These are phyloP conservation scores for Grosmannia serpens DNA, from an alignment of 2,329 filamentous ascomycete genomes.

Conservation along the genomic window DNA sequence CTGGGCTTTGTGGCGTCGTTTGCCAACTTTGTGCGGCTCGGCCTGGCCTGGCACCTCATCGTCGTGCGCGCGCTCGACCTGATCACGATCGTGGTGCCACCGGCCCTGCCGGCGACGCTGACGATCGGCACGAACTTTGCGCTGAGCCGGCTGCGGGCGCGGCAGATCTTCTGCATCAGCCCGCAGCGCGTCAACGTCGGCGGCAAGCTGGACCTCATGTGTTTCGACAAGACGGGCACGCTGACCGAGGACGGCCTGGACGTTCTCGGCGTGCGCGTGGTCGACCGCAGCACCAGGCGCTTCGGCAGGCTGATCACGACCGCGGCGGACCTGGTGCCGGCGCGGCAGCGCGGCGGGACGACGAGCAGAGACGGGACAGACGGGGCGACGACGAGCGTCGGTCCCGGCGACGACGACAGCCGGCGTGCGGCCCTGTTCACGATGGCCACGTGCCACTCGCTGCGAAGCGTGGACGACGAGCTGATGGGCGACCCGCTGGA, in stretches of 20 bases:
- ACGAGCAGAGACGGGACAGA: too few species aligned
- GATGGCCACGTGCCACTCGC: constrained; percentile 95
- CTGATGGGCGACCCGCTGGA: constrained; percentile 89
- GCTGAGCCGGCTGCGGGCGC: constrained; percentile 69
- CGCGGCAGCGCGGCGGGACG: neutral
- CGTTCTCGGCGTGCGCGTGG: constrained; percentile 76
- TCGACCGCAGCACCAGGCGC: constrained; percentile 45
- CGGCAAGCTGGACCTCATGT: constrained; percentile 90
- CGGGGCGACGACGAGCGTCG: neutral
- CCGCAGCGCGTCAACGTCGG: constrained; percentile 94
- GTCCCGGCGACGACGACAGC: constrained; percentile 15
- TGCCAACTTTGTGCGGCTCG: constrained; percentile 80
- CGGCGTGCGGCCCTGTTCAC: constrained; percentile 64
- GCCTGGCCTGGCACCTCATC: constrained; percentile 79
- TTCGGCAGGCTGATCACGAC: constrained; percentile 71
- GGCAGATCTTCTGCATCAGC: constrained; percentile 94
- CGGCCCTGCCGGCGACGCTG: constrained; percentile 84
- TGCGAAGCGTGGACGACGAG: constrained; percentile 77
- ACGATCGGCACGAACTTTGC: constrained; percentile 97
- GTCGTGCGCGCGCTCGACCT: constrained; percentile 85
- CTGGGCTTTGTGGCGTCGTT: constrained; percentile 86
- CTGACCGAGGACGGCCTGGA: constrained; percentile 93
- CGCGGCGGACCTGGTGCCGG: constrained; percentile 20
- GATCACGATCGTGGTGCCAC: constrained; percentile 95
- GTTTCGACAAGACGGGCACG: constrained; percentile 98